Evolutionary conservation across 2,329 filamentous ascomycete species (phyloP).

Genomic region (Phialophora tarda): DNA sequence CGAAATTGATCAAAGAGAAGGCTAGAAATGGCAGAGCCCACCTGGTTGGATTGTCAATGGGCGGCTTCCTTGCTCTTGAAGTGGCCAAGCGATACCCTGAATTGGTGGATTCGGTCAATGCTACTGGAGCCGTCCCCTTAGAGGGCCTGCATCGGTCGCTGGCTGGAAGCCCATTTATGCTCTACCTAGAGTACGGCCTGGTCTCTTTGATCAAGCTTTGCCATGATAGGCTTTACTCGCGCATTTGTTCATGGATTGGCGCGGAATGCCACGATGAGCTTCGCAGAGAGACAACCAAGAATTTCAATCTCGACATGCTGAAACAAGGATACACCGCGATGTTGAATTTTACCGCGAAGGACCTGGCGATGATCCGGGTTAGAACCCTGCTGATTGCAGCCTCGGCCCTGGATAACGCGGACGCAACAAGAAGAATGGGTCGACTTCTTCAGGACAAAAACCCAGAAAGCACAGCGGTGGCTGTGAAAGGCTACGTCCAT

Average conservation of each 20-base stretch:
- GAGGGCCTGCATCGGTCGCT: constrained; percentile 8
- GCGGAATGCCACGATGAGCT: neutral
- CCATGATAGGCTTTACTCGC: constrained; percentile 1
- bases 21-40: constrained; percentile 9
- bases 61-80: constrained; percentile 17
- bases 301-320: constrained; percentile 8
- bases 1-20: constrained; percentile 7
- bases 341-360: constrained; percentile 11
- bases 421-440: constrained; percentile 12
- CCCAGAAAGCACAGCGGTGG: constrained; percentile 11
- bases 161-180: constrained; percentile 5
- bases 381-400: constrained; percentile 18
- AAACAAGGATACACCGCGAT: constrained; percentile 8
- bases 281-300: constrained; percentile 5
- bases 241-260: constrained; percentile 8
- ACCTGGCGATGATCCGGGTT: constrained; percentile 8
- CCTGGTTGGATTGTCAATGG: constrained; percentile 13
- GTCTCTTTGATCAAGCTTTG: constrained; percentile 5
- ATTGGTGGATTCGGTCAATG: constrained; percentile 1
- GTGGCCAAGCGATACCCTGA: constrained; percentile 5
- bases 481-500: constrained; percentile 12
- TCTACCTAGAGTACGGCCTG: constrained; percentile 7
- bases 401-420: constrained; percentile 10
- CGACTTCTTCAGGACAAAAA: constrained; percentile 1
- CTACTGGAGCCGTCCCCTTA: constrained; percentile 17